Evolutionary conservation across 2,329 filamentous ascomycete species (phyloP), one percentile per base, ranked within the genome.

Genomic region (Madurella mycetomatis): DNA sequence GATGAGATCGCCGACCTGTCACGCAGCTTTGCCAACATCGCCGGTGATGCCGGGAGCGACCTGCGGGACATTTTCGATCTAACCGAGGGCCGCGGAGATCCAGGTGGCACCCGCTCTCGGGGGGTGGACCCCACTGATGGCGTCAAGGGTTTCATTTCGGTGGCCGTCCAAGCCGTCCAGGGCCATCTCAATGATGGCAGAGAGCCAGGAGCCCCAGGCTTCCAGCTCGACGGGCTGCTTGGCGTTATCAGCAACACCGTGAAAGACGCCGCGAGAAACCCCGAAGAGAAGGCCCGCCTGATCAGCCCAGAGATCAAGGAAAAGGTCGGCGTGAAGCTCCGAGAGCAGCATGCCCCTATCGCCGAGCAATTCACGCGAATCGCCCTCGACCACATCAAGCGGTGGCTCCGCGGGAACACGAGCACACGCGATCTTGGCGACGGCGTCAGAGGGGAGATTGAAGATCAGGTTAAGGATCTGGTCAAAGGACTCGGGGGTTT

Each of bases 301-400:
- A 76, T 76, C 51, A 74, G 67, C 41, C 74, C 74, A 3, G 74
- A 76, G 63, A 76, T 76, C 67, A 76, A 75, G 59, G 73, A 76
- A 18, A 66, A 68, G 46, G 70, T 76, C 43, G 71, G 68, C 34
- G 62, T 59, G 5, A 73, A 72, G 62, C 65, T 76, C 16, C 66
- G 68, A 16, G 64, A 72, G 57, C 73, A 75, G 55, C 74, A 76
- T 47, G 70, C 69, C 0, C 67, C 73, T 5, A 69, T 76, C 51
- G 74, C 74, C 1, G 74, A 75, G 61, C 72, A 75, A 57, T 76
- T 76, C 44, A 76, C 74, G 1, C 66, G 66, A 25, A 74, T 76
- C 42, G 74, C 74, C 0, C 62, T 76, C n/a, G 72, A 74, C 5
- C 73, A 75, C 50, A 73, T 76, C 67, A 76, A 76, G 67, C 66